Conservation (phyloP, 257 asterid genomes). For the Forsythia suspensa region DNA sequence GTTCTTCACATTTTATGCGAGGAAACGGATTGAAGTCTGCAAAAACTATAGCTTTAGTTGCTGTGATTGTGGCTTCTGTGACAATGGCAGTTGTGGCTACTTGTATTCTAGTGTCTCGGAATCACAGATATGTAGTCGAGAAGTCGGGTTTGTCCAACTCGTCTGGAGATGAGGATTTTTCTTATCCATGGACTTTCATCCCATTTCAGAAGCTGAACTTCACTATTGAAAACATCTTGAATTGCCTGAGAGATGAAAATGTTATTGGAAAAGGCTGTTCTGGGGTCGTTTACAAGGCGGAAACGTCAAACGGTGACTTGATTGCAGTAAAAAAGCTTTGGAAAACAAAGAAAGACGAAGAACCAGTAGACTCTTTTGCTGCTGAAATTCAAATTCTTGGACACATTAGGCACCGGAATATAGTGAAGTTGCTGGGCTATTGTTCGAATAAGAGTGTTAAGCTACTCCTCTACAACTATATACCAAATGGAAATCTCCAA, state of each 20-base stretch:
- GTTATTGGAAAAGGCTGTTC: slow-evolving; percentile 89
- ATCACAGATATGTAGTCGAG: slow-evolving; percentile 38
- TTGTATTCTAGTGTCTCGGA: slow-evolving; percentile 60
- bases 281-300: slow-evolving; percentile 82
- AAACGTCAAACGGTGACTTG: slow-evolving; percentile 74
- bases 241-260: slow-evolving; percentile 75
- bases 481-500: slow-evolving; percentile 83
- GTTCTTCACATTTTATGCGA: slow-evolving; percentile 47
- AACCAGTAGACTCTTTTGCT: slow-evolving; percentile 70
- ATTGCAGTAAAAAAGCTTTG: slow-evolving; percentile 92
- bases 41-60: slow-evolving; percentile 54
- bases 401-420: slow-evolving; percentile 90
- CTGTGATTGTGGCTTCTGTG: slow-evolving; percentile 49
- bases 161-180: slow-evolving; percentile 62
- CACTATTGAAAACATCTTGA: slow-evolving; percentile 65
- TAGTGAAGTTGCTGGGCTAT: slow-evolving; percentile 81
- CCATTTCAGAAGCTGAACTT: slow-evolving; percentile 84
- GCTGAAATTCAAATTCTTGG: slow-evolving; percentile 96
- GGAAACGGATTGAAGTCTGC: slow-evolving; percentile 46
- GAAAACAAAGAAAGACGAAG: slow-evolving; percentile 78
- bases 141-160: slow-evolving; percentile 37
- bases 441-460: slow-evolving; percentile 79
- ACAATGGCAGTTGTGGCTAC: slow-evolving; percentile 47
- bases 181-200: slow-evolving; percentile 90
- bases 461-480: slow-evolving; percentile 83